Evolutionary conservation across 352 stramenopile species (phyloP), one percentile per base, ranked within the genome.

Genomic region (Globisporangium apiculatum): DNA sequence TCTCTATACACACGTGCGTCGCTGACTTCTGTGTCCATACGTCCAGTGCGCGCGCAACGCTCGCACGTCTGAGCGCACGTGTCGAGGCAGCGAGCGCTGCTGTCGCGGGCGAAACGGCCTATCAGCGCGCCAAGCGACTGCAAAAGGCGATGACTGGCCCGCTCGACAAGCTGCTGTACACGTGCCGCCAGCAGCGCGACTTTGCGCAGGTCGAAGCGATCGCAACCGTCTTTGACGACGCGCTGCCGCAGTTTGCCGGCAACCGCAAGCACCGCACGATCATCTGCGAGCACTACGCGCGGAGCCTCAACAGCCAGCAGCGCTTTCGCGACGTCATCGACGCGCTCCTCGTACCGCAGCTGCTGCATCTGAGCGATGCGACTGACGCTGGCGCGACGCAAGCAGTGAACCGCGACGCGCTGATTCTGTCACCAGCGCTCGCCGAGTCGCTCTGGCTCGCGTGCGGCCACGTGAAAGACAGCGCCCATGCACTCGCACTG

Each of bases 251-350:
- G 43, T 80, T 80, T 52, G 62, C 64, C 10, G 57, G 53, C 8
- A 67, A 81, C 51, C 45, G 57, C 5, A 79, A 73, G 45, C 75
- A 87, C 54, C 69, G 62, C 50, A 58, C 45, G 8, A 65, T 87
- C 31, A 72, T 87, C 45, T 76, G 61, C 43, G 75, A 83, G 56
- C 63, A 83, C 60, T 82, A 82, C 56, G 76, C 76, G 37, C 67
- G 68, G 53, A 71, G 66, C 4, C 60, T 85, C 0, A 87, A 84
- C 61, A 54, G 62, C 38, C 66, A 78, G 52, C 65, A 82, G 61
- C 72, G 73, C n/a, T 87, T 85, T 47, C 31, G 68, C 12, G 71
- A 85, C 35, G 68, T 85, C 18, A 58, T 80, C n/a, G 70, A 83
- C 57, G 80, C 63, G 48, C 73, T 85, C 36, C 65, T 67, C 48